Base-by-base conservation (phyloP, 108 stramenopile genomes). In the Cyclotella baltica region DNA sequence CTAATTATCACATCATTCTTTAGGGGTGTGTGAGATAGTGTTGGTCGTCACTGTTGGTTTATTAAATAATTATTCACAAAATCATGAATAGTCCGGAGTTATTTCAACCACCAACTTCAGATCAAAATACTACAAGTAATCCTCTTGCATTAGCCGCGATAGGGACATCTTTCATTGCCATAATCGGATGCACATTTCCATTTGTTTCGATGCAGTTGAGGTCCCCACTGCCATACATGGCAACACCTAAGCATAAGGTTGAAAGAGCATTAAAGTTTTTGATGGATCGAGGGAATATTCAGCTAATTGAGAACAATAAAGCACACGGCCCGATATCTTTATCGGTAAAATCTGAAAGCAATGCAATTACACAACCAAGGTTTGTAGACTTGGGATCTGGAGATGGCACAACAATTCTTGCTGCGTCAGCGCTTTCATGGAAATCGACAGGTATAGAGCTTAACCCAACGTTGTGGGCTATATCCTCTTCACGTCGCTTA, bases 201-300 rank as follows among this genome's bases (percentile, higher is more conserved):
- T 93, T 93, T 81, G 72, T 93, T 0, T 73, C 85, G 5, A 81
- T 77, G 69, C 84, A 80, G 67, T 61, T 84, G 15, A 73, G 83
- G 25, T 87, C 87, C 15, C 69, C 70, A 29, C 67, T 90, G 40
- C 93, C 93, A 1, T 93, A 89, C 83, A 93, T 93, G 93, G 87
- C 90, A 22, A 91, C 93, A 48, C 93, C 93, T 0, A 63, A 76
- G n/a, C 56, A 62, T n/a, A 93, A 93, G 72, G 67, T 93, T 0
- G 82, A 83, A 50, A 61, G 59, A 34, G 93, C 93, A 22, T 55
- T 93, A 31, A 38, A 81, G 34, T 78, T 74, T 56, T 65, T 88
- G 34, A 82, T 56, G 33, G 53, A 67, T 51, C 36, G 27, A 72
- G 43, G 9, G 48, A 43, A 9, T 8, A 34, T 75, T n/a, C n/a